Percentiles rank a stretch among this genome's conserved stretches.
Evolutionary conservation across 495 filamentous ascomycete species (phyloP).

Genomic region (Saxophila tyrrhenica): DNA sequence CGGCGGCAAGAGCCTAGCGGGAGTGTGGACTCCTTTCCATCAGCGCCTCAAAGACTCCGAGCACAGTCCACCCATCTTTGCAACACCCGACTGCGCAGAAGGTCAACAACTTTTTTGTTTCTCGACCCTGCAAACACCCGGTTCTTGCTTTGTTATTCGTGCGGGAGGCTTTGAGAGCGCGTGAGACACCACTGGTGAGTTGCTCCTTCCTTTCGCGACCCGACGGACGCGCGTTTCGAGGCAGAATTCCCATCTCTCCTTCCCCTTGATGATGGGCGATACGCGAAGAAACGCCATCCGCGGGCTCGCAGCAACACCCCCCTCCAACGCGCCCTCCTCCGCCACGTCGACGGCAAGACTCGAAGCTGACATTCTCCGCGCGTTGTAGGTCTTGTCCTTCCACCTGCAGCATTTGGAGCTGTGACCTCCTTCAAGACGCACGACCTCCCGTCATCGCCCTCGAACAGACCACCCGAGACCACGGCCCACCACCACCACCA

Average conservation of each 20-base stretch:
- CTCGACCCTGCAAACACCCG: background rate
- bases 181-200: background rate
- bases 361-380: background rate
- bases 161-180: background rate
- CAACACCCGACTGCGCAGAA: background rate
- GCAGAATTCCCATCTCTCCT: constrained; percentile 7
- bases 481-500: constrained; percentile 3
- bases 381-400: background rate
- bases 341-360: background rate
- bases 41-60: background rate
- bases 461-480: constrained; percentile 19
- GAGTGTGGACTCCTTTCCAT: too few relatives aligned
- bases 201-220: background rate
- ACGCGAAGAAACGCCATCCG: constrained; percentile 14
- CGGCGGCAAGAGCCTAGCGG: background rate
- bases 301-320: constrained; percentile 7
- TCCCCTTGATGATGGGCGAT: background rate
- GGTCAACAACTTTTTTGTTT: background rate
- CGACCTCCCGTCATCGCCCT: constrained; percentile 17
- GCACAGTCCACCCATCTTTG: background rate
- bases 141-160: background rate
- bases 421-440: constrained; percentile 21
- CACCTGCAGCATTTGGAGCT: constrained; percentile 11
- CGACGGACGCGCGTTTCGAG: background rate
- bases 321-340: background rate